These are phyloP conservation scores for Colletotrichum cereale DNA, from an alignment of 2,329 filamentous ascomycete genomes.

Conservation along the genomic window DNA sequence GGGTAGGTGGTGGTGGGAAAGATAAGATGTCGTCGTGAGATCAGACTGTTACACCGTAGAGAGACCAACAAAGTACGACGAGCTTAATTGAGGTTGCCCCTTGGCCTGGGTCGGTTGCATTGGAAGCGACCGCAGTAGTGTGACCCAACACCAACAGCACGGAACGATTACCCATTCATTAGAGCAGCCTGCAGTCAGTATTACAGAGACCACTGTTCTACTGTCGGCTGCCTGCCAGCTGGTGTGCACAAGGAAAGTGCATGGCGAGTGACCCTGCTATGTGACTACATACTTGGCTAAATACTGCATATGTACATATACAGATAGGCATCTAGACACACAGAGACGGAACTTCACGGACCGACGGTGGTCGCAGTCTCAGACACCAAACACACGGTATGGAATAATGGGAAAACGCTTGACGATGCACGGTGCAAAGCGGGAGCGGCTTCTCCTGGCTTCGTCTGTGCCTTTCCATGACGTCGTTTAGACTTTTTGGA, in stretches of 20 bases:
- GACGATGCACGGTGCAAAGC: not conserved
- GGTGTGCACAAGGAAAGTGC: not conserved
- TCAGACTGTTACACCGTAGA: slow-evolving; percentile 8
- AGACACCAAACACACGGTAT: not conserved
- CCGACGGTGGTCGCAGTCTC: not conserved
- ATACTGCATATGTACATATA: not conserved
- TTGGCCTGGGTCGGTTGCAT: slow-evolving; percentile 33
- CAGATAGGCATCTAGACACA: too few relatives aligned
- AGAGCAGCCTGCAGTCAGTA: not conserved
- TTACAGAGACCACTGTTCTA: not conserved
- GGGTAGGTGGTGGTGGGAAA: slow-evolving; percentile 15
- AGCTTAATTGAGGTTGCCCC: slow-evolving; percentile 23
- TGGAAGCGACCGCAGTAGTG: slow-evolving; percentile 21
- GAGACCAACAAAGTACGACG: slow-evolving; percentile 21
- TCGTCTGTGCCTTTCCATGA: slow-evolving; percentile 16
- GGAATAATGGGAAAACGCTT: fast-evolving
- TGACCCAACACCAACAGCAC: slow-evolving; percentile 21
- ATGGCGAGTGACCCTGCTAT: not conserved
- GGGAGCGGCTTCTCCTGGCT: not conserved
- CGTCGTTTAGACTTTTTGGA: not conserved
- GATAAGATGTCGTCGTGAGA: slow-evolving; percentile 10
- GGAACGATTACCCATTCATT: slow-evolving; percentile 27
- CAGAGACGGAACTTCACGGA: not conserved
- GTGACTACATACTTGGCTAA: fast-evolving
- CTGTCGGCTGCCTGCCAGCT: not conserved